These are phyloP conservation scores for Vitellaria paradoxa DNA, from an alignment of 179 eudicot species.

Conservation along the genomic window DNA sequence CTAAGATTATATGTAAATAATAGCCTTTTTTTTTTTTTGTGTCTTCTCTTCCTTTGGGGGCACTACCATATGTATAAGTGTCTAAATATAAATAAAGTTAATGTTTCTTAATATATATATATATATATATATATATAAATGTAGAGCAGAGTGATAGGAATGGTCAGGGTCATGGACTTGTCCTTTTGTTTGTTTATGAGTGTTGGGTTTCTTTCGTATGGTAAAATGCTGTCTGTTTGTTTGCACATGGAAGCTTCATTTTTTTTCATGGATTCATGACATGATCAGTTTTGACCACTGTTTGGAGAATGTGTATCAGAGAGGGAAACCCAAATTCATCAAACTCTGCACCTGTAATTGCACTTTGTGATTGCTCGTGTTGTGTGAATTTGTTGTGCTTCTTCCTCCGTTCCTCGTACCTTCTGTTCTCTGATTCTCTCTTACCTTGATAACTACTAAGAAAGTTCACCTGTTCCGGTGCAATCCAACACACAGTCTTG, in stretches of 20 bases:
- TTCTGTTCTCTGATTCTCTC: slow-evolving; percentile 1
- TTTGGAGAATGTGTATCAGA: slow-evolving; percentile 2
- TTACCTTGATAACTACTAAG: background rate
- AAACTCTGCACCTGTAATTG: background rate
- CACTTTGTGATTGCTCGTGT: too few relatives aligned
- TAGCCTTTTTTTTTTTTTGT: slow-evolving; percentile 5
- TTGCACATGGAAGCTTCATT: background rate
- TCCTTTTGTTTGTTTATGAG: slow-evolving; percentile 11
- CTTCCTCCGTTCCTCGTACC: slow-evolving; percentile 13
- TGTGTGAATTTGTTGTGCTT: background rate
- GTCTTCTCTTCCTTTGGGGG: background rate
- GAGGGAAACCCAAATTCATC: background rate
- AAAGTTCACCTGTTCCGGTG: background rate
- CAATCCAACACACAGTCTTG: background rate
- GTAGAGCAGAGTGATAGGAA: background rate
- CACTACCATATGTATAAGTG: background rate
- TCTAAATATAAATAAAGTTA: background rate
- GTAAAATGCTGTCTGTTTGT: slow-evolving; percentile 11
- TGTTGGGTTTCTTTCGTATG: background rate
- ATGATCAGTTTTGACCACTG: slow-evolving; percentile 6
- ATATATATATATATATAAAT: background rate
- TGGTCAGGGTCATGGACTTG: background rate
- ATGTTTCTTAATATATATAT: background rate
- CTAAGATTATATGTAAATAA: slow-evolving; percentile 24
- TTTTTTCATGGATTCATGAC: slow-evolving; percentile 3